These are phyloP conservation scores for Grosmannia serpens DNA, from an alignment of 2,329 filamentous ascomycete genomes.

Conservation along the genomic window DNA sequence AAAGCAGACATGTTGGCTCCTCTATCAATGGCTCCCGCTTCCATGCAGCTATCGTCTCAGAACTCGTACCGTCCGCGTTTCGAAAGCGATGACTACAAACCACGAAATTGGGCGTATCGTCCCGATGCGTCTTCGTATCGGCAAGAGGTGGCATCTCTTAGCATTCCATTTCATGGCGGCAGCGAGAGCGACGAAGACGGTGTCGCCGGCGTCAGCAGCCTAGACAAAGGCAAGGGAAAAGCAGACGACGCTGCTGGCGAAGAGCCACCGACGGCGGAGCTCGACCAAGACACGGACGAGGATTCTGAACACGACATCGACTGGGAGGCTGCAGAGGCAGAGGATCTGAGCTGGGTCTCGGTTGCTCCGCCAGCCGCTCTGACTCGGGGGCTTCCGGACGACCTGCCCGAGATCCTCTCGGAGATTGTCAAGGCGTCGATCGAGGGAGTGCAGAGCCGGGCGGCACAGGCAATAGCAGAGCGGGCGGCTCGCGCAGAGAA, in stretches of 20 bases:
- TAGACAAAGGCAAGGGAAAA: background rate
- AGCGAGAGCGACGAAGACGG: background rate
- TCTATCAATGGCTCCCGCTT: no score
- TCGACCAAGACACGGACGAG: background rate
- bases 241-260: background rate
- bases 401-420: constrained; percentile 27
- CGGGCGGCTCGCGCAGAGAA: constrained; percentile 12
- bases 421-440: constrained; percentile 33
- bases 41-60: no score
- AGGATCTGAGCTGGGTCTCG: constrained; percentile 24
- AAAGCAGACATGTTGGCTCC: background rate
- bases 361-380: constrained; percentile 35
- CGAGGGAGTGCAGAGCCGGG: constrained; percentile 29
- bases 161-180: background rate
- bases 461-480: constrained; percentile 18
- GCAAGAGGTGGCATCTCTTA: background rate
- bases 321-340: background rate
- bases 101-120: background rate
- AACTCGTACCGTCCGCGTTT: no score
- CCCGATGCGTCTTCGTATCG: background rate
- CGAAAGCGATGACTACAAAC: no score
- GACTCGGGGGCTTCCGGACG: constrained; percentile 20
- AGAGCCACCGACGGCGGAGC: background rate
- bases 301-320: constrained; percentile 1
- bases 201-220: background rate